Evolutionary conservation across 257 asterid species (phyloP).

Genomic region (Solanum sejunctum): DNA sequence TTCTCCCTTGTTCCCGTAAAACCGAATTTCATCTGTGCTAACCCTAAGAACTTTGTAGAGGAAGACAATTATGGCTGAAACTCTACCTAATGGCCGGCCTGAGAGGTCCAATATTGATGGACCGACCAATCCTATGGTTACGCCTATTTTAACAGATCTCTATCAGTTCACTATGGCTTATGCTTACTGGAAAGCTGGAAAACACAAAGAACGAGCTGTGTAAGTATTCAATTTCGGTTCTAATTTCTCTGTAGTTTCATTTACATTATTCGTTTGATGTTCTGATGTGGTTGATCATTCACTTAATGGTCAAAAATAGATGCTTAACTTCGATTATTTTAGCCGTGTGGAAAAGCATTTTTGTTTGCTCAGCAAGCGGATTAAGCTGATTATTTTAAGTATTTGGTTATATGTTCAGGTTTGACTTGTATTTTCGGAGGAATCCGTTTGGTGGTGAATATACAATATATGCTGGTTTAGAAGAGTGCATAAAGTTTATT

Average conservation of each 20-base stretch:
- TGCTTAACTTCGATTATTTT: not conserved
- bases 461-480: constrained; percentile 91
- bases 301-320: not conserved
- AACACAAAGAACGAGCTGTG: constrained; percentile 89
- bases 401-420: constrained; percentile 36
- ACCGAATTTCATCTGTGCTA: not conserved
- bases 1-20: not conserved
- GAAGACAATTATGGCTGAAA: constrained; percentile 20
- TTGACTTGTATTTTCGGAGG: constrained; percentile 70
- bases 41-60: constrained; percentile 2
- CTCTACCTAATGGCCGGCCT: constrained; percentile 26
- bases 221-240: constrained; percentile 9
- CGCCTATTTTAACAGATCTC: constrained; percentile 93
- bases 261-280: not conserved
- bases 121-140: constrained; percentile 94
- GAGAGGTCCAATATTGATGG: constrained; percentile 22
- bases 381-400: not conserved
- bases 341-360: not conserved
- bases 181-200: constrained; percentile 97
- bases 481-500: constrained; percentile 84
- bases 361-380: not conserved
- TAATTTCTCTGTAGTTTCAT: not conserved
- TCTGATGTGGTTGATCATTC: not conserved
- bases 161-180: constrained; percentile 98
- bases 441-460: constrained; percentile 98